Evolutionary conservation across 2,329 filamentous ascomycete species (phyloP), one percentile per base, ranked within the genome.

Genomic region (Emmonsia crescens): DNA sequence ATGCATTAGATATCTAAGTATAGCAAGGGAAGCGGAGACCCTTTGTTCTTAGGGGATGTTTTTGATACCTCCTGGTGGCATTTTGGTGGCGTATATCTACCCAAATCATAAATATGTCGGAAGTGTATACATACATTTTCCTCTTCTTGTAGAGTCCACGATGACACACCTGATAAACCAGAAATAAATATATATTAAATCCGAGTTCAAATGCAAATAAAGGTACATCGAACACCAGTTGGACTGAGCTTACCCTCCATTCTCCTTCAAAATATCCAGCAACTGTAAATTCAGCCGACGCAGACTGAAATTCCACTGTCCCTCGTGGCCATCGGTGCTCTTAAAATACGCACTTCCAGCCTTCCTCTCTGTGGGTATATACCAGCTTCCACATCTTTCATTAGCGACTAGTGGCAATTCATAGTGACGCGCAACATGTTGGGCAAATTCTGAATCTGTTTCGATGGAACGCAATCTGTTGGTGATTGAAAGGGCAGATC

Each of bases 311-410:
- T 86, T 84, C 94, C 94, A 99, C 70, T 95, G 86, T 9, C 89
- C 87, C 59, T 86, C 85, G 73, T 99, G 94, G 0, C 94, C 94
- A 76, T 99, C 94, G 1, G 94, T 99, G 75, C 90, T 96, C 80
- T 99, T 99, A 77, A 97, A 99, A 76, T 97, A 99, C 38, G 88
- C 89, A 66, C 89, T 91, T 38, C 84, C 89, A 1, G 72, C 76
- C 16, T 93, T 94, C 31, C 70, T 70, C 8, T 74, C 74, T 0
- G 87, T 87, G 2, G 77, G 75, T 31, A 97, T 88, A 73, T 97
- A 97, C 94, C 94, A 99, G 75, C 89, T 93, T 0, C 94, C 94
- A 73, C 94, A 97, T 63, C 94, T 84, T 78, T 97, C 92, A 71
- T 99, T 99, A 36, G 93, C 91, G 16, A 97, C 80, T 1, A 97